Percentiles rank a stretch among this genome's conserved stretches.
These are phyloP conservation scores for Talaromyces sp. DNA, from an alignment of 2,329 filamentous ascomycete species.

Conservation along the genomic window DNA sequence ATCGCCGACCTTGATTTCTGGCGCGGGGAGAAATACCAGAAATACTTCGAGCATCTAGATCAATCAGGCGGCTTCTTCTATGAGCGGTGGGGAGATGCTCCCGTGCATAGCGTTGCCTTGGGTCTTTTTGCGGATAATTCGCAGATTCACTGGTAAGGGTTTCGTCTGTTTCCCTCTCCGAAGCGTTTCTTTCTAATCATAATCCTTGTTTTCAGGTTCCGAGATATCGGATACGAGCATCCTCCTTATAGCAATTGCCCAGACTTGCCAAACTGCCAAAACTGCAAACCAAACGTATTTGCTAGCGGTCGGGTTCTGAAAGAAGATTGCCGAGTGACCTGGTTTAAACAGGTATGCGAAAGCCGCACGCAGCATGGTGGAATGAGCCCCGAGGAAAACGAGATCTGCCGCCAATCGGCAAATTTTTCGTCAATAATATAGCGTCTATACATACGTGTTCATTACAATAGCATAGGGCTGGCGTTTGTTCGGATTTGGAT, in stretches of 20 bases:
- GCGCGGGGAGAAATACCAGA: constrained; percentile 82
- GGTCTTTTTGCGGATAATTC: constrained; percentile 86
- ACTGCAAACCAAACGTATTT: constrained; percentile 78
- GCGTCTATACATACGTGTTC: background rate
- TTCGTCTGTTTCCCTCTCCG: background rate
- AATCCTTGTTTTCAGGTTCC: constrained; percentile 64
- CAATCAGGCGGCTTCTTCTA: constrained; percentile 96
- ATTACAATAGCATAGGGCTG: background rate
- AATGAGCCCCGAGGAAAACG: constrained; percentile 7
- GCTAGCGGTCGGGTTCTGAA: constrained; percentile 74
- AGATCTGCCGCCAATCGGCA: constrained; percentile 7
- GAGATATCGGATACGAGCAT: constrained; percentile 97
- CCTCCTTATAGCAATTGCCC: constrained; percentile 99
- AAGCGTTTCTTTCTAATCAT: background rate
- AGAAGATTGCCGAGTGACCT: constrained; percentile 94
- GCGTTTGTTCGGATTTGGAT: background rate
- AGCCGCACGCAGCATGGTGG: background rate
- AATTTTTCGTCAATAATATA: background rate
- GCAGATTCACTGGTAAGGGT: constrained; percentile 84
- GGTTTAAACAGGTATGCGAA: constrained; percentile 77
- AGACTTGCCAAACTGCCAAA: constrained; percentile 87
- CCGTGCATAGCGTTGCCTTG: constrained; percentile 89
- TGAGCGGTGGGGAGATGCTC: constrained; percentile 96
- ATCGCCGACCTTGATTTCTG: constrained; percentile 91
- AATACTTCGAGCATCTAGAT: constrained; percentile 95